Base-by-base conservation (phyloP, 148 eudicot species). In the Selenicereus undatus region DNA sequence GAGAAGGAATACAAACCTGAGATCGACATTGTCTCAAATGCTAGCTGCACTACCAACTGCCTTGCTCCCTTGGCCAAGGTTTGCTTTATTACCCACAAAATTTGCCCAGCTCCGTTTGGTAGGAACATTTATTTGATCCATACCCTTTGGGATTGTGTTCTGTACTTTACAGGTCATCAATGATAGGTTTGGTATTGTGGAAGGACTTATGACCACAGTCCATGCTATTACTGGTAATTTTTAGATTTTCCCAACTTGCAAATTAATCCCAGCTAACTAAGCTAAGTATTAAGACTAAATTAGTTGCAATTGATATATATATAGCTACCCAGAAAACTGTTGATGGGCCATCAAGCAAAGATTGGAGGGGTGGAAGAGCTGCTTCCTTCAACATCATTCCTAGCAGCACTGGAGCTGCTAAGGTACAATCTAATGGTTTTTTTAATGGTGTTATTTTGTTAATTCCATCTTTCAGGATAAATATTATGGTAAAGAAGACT, bases 21-120 rank as follows among this genome's bases (percentile, higher is more conserved):
- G 11, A 75, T 88, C 56, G 65, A 90, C 86, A 86, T 93, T 58
- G 92, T 91, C 35, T 90, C 91, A 43, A 93, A 91, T 82, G 97
- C 95, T 83, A 89, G 92, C 68, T 91, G 97, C 89, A 93, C 94
- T 21, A 93, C 94, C 51, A 91, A 93, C 82, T 91, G 94, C 82
- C 97, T 93, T 83, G 97, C 97, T 83, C 90, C 90, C 52, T 83
- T 93, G n/a, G 97, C 91, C 79, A 91, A 93, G 93, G 97, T 91
- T 80, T 2, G 75, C 26, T 35, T 20, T 29, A 62, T n/a, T 22
- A 62, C 68, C 68, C 27, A n/a, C 29, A 62, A 56, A n/a, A 29
- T 36, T 35, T 42, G 22, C 3, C 7, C 12, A 45, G 43, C 62
- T 30, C 42, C 29, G n/a, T 56, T 26, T 35, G 30, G 18, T 62